Evolutionary conservation across 2,329 filamentous ascomycete species (phyloP).

Genomic region (Clonostachys solani): DNA sequence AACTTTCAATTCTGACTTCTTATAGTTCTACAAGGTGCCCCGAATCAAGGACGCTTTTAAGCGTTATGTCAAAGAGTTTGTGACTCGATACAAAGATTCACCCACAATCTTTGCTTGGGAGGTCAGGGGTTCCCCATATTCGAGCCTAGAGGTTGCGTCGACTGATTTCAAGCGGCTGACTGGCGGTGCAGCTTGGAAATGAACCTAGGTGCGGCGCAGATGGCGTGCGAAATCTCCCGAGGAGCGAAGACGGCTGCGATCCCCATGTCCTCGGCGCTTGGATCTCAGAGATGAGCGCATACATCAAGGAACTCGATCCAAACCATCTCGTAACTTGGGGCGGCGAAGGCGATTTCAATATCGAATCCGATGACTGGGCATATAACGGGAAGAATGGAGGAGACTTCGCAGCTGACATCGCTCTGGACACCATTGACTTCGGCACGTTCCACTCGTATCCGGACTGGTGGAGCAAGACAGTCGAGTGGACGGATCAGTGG

Average conservation of each 20-base stretch:
- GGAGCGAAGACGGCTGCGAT: constrained; percentile 27
- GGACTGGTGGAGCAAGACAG: constrained; percentile 49
- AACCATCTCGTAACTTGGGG: constrained; percentile 52
- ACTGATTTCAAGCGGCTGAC: too few relatives aligned
- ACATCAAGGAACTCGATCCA: constrained; percentile 45
- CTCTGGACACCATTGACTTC: constrained; percentile 45
- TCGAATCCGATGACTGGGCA: constrained; percentile 31
- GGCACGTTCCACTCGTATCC: constrained; percentile 52
- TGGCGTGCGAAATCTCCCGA: constrained; percentile 36
- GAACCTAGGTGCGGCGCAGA: constrained; percentile 50
- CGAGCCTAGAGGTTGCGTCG: too few relatives aligned
- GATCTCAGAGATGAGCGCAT: constrained; percentile 50
- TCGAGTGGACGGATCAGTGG: constrained; percentile 49
- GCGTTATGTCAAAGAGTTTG: constrained; percentile 54
- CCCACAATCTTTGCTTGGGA: constrained; percentile 65
- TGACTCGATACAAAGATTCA: constrained; percentile 54
- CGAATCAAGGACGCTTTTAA: constrained; percentile 48
- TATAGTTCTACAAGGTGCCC: constrained; percentile 42
- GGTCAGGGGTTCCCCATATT: constrained; percentile 19
- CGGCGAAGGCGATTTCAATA: constrained; percentile 54
- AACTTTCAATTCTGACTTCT: neutral
- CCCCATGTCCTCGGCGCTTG: constrained; percentile 38
- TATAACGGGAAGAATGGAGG: constrained; percentile 45
- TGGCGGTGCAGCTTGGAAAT: constrained; percentile 35
- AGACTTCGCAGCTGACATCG: constrained; percentile 47